A percentile compares a stretch with the other conserved stretches of the same genome.
Evolutionary conservation across 2,329 filamentous ascomycete genomes (phyloP).

Genomic region (Fusarium guadeloupense): DNA sequence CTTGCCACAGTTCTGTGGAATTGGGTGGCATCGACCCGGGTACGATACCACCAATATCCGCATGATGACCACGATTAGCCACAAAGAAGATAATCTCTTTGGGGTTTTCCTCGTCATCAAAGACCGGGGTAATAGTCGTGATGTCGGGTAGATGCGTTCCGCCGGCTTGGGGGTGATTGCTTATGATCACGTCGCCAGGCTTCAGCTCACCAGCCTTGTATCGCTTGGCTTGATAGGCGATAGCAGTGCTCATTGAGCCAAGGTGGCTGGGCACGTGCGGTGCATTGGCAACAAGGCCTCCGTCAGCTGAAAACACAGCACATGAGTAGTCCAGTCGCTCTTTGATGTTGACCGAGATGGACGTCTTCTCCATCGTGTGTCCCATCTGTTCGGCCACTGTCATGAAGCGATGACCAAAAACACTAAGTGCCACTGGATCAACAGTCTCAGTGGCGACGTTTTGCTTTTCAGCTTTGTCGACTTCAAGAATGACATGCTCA

Average conservation of each 20-base stretch:
- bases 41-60: conserved; percentile 65
- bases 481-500: conserved; percentile 50
- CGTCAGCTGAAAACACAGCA: conserved; percentile 76
- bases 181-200: conserved; percentile 35
- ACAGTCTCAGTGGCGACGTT: conserved; percentile 54
- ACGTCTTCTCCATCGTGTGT: conserved; percentile 77
- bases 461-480: conserved; percentile 33
- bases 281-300: conserved; percentile 31
- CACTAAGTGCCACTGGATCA: conserved; percentile 76
- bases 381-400: conserved; percentile 86
- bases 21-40: conserved; percentile 80
- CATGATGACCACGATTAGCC: conserved; percentile 47
- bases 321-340: conserved; percentile 83
- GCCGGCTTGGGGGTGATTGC: conserved; percentile 40
- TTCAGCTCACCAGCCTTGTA: conserved; percentile 35
- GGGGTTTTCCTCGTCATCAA: conserved; percentile 42
- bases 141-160: conserved; percentile 44
- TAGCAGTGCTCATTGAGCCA: conserved; percentile 36
- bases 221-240: conserved; percentile 32
- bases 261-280: conserved; percentile 37
- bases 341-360: conserved; percentile 80
- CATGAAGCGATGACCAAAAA: conserved; percentile 84
- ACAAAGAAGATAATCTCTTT: conserved; percentile 48
- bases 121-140: conserved; percentile 43
- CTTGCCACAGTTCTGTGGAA: conserved; percentile 67